Evolutionary conservation across 2,329 filamentous ascomycete genomes (phyloP), one percentile per base, ranked within the genome.

Genomic region (Conoideocrella luteorostrata): DNA sequence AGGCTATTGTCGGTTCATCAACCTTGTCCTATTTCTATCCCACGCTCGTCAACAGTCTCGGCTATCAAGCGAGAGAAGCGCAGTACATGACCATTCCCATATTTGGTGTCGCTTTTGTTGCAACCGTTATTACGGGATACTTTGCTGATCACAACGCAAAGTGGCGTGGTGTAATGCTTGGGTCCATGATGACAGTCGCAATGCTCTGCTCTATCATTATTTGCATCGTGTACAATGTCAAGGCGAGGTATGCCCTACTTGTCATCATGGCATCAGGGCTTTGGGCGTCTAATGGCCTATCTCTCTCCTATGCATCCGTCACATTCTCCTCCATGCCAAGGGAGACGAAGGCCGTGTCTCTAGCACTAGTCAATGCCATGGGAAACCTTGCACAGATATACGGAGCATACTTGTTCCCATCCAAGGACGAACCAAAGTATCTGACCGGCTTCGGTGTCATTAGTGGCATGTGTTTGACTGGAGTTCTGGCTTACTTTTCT

Each of bases 351-450:
- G 69, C 43, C 63, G 74, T 46, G 62, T 63, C 36, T 3, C 55
- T 78, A 23, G 75, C 74, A 2, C 57, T 77, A 6, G 69, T 78
- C 39, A 78, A 78, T 51, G 72, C 72, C 0, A 62, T 77, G 52
- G 75, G 72, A 3, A 78, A 78, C 44, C 55, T 77, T 2, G 71
- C 74, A 0, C 71, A 75, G 48, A 78, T 79, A 7, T 78, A 78
- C 44, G 74, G 75, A 9, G 66, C 71, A 54, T 69, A 76, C 48
- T 51, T 78, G 3, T 78, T 76, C 56, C 75, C 74, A 0, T 54
- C 57, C 1, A 50, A 60, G 0, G 72, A 77, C 43, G 58, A 59
- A 17, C 74, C 74, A 0, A 71, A 75, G 50, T 74, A 74, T 47
- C 52, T 71, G 3, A 66, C 63, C 56, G 71, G 70, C 59, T 39